Conservation (phyloP, 1,139 yeast genomes). For the Saccharomyces hybrid region DNA sequence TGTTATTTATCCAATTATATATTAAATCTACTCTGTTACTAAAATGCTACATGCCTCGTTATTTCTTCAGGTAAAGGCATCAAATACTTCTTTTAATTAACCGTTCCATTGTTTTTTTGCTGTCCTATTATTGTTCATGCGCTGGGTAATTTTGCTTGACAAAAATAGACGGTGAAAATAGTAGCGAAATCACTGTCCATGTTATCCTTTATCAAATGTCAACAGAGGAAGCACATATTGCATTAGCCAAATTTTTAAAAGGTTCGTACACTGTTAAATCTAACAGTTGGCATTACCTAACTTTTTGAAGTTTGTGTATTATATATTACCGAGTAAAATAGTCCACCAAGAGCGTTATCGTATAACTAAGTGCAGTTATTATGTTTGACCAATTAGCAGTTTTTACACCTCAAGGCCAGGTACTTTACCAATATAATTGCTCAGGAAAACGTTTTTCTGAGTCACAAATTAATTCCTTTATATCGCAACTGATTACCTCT, state of each 20-base stretch:
- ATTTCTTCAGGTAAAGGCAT: not conserved
- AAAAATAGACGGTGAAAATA: not conserved
- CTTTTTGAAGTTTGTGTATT: not conserved
- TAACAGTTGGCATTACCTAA: not conserved
- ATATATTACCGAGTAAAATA: not conserved
- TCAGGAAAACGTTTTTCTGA: constrained; percentile 43
- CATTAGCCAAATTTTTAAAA: no score
- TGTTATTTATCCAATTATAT: not conserved
- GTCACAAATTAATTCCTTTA: constrained; percentile 43
- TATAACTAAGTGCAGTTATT: not conserved
- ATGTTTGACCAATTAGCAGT: constrained; percentile 53
- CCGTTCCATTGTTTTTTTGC: no score
- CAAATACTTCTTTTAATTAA: no score
- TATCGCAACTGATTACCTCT: constrained; percentile 31
- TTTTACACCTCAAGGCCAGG: constrained; percentile 52
- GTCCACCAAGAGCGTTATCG: no score
- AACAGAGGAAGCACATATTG: not conserved
- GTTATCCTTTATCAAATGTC: not conserved
- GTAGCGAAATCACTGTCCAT: not conserved
- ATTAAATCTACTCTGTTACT: not conserved
- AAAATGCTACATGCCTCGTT: not conserved
- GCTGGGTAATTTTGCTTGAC: not conserved
- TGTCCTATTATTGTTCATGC: not conserved
- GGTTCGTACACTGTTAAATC: not conserved
- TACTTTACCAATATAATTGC: constrained; percentile 43